These are phyloP conservation scores for Clitopilus hobsonii DNA, from an alignment of 768 basidiomycete species.

Conservation along the genomic window DNA sequence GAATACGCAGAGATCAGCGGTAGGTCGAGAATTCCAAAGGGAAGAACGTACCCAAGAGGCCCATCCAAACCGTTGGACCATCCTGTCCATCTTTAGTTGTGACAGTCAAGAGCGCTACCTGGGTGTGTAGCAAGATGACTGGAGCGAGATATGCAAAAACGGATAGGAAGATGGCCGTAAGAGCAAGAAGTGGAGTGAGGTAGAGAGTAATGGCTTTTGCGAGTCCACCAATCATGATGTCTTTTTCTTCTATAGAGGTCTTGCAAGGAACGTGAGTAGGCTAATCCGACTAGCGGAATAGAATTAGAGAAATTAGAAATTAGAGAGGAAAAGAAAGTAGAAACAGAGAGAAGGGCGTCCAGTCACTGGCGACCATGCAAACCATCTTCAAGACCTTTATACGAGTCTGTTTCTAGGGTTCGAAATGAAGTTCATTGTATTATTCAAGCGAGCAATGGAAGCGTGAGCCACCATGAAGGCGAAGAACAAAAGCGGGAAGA, in stretches of 20 bases:
- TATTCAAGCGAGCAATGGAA: neutral
- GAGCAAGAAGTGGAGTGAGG: constrained; percentile 59
- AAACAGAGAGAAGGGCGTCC: neutral
- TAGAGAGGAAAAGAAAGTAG: neutral
- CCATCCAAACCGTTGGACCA: constrained; percentile 66
- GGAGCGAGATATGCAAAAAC: constrained; percentile 71
- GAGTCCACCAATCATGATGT: constrained; percentile 63
- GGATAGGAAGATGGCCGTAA: constrained; percentile 62
- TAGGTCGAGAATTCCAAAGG: neutral
- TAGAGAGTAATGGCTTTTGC: constrained; percentile 67
- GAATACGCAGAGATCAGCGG: too few relatives aligned
- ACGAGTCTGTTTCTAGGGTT: neutral
- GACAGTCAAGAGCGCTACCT: constrained; percentile 63
- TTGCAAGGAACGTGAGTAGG: neutral
- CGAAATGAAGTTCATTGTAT: neutral
- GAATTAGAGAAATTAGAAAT: neutral
- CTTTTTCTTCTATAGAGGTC: neutral
- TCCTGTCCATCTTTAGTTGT: constrained; percentile 39
- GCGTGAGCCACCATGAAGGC: neutral
- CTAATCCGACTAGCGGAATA: neutral
- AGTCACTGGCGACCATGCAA: neutral
- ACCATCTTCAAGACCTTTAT: too few relatives aligned
- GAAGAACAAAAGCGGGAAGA: neutral
- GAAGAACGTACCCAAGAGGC: constrained; percentile 50
- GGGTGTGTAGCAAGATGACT: constrained; percentile 48